phyloP scores from a whole-genome alignment of 768 basidiomycete genomes.

The Obba rivulosa region DNA sequence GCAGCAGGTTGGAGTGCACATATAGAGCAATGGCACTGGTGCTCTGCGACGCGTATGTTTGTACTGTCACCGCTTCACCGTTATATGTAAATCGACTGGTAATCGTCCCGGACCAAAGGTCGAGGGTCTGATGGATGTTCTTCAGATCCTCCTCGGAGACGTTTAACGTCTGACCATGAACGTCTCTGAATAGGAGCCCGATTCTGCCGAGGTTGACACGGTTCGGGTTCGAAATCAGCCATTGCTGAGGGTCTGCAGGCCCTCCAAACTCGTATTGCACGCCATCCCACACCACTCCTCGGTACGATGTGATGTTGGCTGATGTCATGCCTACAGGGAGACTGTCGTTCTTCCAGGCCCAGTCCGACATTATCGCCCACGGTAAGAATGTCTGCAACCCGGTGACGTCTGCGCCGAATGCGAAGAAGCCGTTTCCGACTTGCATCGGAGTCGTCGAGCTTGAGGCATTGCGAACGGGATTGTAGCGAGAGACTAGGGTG shows the following conservation, averaged over 20 bases:
- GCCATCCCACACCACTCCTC: conserved; percentile 45
- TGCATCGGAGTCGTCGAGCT: conserved; percentile 47
- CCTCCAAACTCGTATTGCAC: conserved; percentile 50
- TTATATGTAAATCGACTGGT: conserved; percentile 39
- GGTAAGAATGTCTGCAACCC: conserved; percentile 54
- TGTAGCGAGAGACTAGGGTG: conserved; percentile 42
- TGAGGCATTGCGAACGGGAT: conserved; percentile 45
- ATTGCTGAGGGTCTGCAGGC: conserved; percentile 40
- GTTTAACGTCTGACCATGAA: conserved; percentile 20
- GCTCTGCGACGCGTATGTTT: conserved; percentile 34
- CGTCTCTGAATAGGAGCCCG: conserved; percentile 39
- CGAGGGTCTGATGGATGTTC: conserved; percentile 36
- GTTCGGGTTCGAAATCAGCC: conserved; percentile 55
- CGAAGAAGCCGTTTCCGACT: conserved; percentile 58
- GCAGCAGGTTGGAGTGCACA: conserved; percentile 37
- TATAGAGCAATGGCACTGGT: conserved; percentile 36
- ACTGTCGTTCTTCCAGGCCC: conserved; percentile 60
- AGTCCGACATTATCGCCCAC: conserved; percentile 50
- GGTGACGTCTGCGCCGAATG: conserved; percentile 54
- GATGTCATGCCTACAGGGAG: conserved; percentile 38
- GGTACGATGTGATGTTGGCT: conserved; percentile 40
- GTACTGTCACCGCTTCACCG: conserved; percentile 32
- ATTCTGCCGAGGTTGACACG: conserved; percentile 49
- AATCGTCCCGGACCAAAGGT: conserved; percentile 52
- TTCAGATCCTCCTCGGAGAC: conserved; percentile 35